Evolutionary conservation across 306 rosid genomes (phyloP).

Genomic region (Lathyrus tuberosus): DNA sequence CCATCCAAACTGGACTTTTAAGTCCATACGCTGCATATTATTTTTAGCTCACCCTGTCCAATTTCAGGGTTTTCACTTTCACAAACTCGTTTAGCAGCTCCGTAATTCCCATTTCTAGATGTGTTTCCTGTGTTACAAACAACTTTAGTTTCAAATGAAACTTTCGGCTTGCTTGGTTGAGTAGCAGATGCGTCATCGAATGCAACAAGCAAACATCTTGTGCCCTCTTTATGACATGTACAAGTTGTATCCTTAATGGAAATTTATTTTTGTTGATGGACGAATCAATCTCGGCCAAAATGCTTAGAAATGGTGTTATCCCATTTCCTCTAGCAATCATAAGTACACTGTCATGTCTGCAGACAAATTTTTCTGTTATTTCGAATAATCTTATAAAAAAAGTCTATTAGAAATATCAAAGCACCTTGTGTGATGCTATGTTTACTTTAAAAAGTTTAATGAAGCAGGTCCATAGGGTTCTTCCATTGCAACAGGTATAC

Average conservation of each 20-base stretch:
- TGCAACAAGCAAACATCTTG: conserved; percentile 62
- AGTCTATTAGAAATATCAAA: conserved; percentile 15
- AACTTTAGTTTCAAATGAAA: conserved; percentile 55
- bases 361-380: conserved; percentile 25
- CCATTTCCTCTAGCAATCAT: conserved; percentile 91
- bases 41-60: conserved; percentile 48
- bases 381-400: conserved; percentile 8
- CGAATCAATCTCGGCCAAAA: conserved; percentile 67
- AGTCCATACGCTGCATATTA: conserved; percentile 62
- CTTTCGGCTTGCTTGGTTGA: conserved; percentile 48
- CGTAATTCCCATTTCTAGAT: conserved; percentile 43
- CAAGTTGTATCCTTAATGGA: conserved; percentile 63
- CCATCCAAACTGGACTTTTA: conserved; percentile 64
- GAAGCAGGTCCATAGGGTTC: conserved; percentile 94
- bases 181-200: conserved; percentile 60
- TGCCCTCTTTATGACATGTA: conserved; percentile 67
- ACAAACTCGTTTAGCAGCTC: conserved; percentile 51
- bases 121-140: conserved; percentile 80
- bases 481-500: conserved; percentile 73
- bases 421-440: conserved; percentile 4
- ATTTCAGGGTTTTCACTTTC: conserved; percentile 53
- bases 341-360: conserved; percentile 82
- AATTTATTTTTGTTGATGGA: conserved; percentile 37
- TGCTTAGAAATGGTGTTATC: conserved; percentile 84
- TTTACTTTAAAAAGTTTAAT: conserved; percentile 64